Evolutionary conservation across 768 basidiomycete genomes (phyloP).

Genomic region (Rhizopogon sp.): DNA sequence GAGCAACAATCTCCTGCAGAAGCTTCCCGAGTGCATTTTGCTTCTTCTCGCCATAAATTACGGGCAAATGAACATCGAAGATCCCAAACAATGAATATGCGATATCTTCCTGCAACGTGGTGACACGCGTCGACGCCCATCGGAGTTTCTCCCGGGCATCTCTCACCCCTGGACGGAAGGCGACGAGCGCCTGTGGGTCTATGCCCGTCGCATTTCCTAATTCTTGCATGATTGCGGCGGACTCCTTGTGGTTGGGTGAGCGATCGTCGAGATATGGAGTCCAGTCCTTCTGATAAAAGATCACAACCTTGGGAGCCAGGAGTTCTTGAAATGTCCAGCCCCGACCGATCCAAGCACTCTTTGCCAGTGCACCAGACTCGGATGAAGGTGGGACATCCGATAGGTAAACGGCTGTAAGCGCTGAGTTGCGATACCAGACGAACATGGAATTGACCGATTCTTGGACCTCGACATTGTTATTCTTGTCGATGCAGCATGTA

Average conservation of each 20-base stretch:
- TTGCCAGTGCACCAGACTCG: slow-evolving; percentile 8
- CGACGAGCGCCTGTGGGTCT: neutral
- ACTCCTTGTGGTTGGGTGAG: neutral
- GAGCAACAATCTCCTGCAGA: neutral
- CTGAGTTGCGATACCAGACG: slow-evolving; percentile 22
- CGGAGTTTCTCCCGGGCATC: neutral
- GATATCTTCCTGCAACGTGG: neutral
- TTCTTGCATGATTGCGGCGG: neutral
- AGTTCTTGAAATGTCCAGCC: slow-evolving; percentile 23
- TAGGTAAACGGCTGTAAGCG: slow-evolving; percentile 20
- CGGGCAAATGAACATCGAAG: neutral
- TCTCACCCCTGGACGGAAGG: neutral
- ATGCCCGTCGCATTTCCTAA: neutral
- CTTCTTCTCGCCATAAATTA: neutral
- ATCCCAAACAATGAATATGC: slow-evolving; percentile 1
- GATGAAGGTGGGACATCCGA: slow-evolving; percentile 12
- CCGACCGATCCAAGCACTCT: slow-evolving; percentile 20
- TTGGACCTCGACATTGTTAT: slow-evolving; percentile 23
- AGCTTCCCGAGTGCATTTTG: neutral
- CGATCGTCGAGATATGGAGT: neutral
- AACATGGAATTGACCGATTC: slow-evolving; percentile 27
- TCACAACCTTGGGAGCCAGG: slow-evolving; percentile 17
- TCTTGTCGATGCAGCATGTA: slow-evolving; percentile 24
- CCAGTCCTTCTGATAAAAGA: slow-evolving; percentile 23
- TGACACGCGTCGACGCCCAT: neutral